Evolutionary conservation across 2,329 filamentous ascomycete species (phyloP).

Genomic region (Grosmannia clavigera): DNA sequence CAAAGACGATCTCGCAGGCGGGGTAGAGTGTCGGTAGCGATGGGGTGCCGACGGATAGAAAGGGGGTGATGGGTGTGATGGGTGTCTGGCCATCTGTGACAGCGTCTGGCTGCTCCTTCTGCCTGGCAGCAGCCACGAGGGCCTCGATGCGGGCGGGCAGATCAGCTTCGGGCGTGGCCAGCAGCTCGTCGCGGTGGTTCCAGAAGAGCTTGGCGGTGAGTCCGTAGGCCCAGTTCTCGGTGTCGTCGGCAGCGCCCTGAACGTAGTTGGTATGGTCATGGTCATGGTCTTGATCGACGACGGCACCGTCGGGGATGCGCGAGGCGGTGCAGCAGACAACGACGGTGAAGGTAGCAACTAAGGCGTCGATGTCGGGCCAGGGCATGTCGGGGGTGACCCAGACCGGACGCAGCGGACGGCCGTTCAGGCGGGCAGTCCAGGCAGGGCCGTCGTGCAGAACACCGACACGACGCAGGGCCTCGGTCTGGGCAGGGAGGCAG

Average conservation of each 20-base stretch:
- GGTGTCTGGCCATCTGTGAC: too few relatives aligned
- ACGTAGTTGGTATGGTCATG: conserved; percentile 76
- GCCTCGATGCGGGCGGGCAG: conserved; percentile 35
- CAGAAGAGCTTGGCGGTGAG: conserved; percentile 74
- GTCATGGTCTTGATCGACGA: conserved; percentile 43
- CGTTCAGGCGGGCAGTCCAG: conserved; percentile 32
- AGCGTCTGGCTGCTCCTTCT: neutral
- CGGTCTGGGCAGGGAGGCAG: conserved; percentile 43
- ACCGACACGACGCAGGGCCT: conserved; percentile 40
- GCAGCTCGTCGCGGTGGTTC: conserved; percentile 48
- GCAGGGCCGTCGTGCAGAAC: conserved; percentile 30
- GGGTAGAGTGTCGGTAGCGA: neutral
- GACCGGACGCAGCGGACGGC: conserved; percentile 61
- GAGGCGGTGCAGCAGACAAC: conserved; percentile 82
- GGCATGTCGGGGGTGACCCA: conserved; percentile 48
- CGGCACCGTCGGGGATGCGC: conserved; percentile 45
- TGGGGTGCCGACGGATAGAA: neutral
- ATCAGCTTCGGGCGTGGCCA: conserved; percentile 54
- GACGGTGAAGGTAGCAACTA: conserved; percentile 45
- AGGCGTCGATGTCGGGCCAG: conserved; percentile 22
- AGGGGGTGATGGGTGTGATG: neutral
- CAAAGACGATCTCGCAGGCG: conserved; percentile 26
- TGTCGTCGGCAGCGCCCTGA: conserved; percentile 89
- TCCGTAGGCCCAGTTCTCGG: conserved; percentile 80
- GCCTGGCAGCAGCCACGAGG: conserved; percentile 24